Evolutionary conservation across 768 basidiomycete genomes (phyloP).

Genomic region (Pleurotus citrinopileatus): DNA sequence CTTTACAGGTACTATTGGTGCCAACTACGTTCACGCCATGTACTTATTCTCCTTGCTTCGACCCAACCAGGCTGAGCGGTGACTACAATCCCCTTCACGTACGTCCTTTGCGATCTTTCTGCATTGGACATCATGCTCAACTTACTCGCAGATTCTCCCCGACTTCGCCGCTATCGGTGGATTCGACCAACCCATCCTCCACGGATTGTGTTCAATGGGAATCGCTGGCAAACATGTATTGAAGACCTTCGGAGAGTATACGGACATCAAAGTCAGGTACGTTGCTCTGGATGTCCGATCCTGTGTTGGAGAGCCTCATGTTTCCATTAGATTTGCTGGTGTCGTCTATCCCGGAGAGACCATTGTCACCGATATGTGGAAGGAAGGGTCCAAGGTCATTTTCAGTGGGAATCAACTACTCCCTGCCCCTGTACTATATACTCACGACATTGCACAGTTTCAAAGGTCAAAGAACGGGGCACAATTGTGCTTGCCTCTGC

Average conservation of each 20-base stretch:
- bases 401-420: slow-evolving; percentile 64
- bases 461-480: slow-evolving; percentile 86
- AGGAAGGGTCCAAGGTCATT: slow-evolving; percentile 85
- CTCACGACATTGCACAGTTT: slow-evolving; percentile 41
- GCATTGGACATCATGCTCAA: background rate
- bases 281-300: slow-evolving; percentile 18
- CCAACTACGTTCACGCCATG: background rate
- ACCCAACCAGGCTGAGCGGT: slow-evolving; percentile 67
- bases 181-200: slow-evolving; percentile 15
- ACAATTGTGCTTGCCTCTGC: slow-evolving; percentile 72
- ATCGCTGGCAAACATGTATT: slow-evolving; percentile 90
- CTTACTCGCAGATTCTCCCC: slow-evolving; percentile 67
- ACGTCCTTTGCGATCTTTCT: slow-evolving; percentile 25
- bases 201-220: slow-evolving; percentile 72
- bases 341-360: slow-evolving; percentile 96
- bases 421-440: background rate
- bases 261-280: slow-evolving; percentile 94
- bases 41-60: background rate
- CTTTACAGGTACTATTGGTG: slow-evolving; percentile 69
- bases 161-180: slow-evolving; percentile 72
- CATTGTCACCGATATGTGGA: slow-evolving; percentile 97
- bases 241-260: slow-evolving; percentile 80
- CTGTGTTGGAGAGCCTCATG: background rate
- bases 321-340: slow-evolving; percentile 66
- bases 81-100: slow-evolving; percentile 91